These are phyloP conservation scores for Penicillium sp. DNA, from an alignment of 2,329 filamentous ascomycete genomes.

Conservation along the genomic window DNA sequence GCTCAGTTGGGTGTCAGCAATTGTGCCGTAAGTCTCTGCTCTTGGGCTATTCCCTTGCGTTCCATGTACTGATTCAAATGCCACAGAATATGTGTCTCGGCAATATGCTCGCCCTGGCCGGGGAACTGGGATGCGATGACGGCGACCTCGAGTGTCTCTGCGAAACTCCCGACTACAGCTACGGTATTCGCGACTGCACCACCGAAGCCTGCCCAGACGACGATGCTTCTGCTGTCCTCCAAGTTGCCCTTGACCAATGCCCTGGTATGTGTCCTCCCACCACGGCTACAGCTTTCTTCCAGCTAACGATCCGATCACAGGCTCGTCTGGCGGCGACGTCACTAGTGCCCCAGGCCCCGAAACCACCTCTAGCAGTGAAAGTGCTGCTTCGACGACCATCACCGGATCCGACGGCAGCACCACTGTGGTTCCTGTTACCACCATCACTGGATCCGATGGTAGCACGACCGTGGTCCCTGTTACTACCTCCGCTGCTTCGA, in stretches of 20 bases:
- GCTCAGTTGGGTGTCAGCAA: conserved; percentile 34
- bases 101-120: conserved; percentile 50
- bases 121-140: conserved; percentile 44
- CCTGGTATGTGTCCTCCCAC: conserved; percentile 28
- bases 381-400: conserved; percentile 17
- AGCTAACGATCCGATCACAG: background rate
- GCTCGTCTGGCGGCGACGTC: background rate
- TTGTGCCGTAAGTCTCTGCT: conserved; percentile 35
- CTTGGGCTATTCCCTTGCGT: background rate
- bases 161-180: conserved; percentile 46
- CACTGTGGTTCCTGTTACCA: conserved; percentile 13
- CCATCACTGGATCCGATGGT: conserved; percentile 11
- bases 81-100: conserved; percentile 49
- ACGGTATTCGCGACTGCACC: conserved; percentile 54
- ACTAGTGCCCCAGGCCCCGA: background rate
- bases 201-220: conserved; percentile 48
- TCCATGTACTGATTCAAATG: conserved; percentile 18
- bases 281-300: background rate
- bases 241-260: conserved; percentile 43
- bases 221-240: conserved; percentile 38
- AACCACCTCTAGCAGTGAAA: background rate
- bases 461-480: background rate
- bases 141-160: conserved; percentile 48
- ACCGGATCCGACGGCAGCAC: conserved; percentile 17
- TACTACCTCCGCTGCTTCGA: conserved; percentile 5